Conservation (phyloP, 371 early-diverging fungal genomes). For the Mucor indicus region DNA sequence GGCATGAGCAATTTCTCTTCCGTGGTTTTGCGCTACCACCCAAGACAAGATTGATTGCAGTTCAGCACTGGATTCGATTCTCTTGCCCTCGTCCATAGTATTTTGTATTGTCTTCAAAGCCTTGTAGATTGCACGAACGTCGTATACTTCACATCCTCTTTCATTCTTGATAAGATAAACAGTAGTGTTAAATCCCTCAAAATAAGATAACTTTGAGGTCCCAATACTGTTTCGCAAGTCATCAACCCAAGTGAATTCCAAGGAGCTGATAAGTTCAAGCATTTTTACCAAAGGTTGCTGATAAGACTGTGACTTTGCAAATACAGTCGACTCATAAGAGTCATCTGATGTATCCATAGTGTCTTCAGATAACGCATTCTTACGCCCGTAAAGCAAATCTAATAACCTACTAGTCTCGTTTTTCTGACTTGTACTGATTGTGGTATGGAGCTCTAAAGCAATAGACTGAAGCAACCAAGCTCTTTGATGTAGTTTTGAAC, state of each 20-base stretch:
- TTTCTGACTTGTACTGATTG: constrained; percentile 35
- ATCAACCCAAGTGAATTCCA: constrained; percentile 57
- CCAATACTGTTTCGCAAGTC: constrained; percentile 18
- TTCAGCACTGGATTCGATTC: constrained; percentile 48
- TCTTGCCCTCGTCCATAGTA: background rate
- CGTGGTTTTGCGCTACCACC: constrained; percentile 63
- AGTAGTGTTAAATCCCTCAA: constrained; percentile 18
- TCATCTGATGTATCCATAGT: constrained; percentile 13
- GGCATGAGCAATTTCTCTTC: constrained; percentile 59
- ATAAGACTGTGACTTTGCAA: constrained; percentile 71
- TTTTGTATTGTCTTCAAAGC: constrained; percentile 16
- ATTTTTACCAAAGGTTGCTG: constrained; percentile 54
- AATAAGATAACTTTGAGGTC: constrained; percentile 9
- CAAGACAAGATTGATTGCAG: constrained; percentile 51
- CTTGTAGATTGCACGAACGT: constrained; percentile 61
- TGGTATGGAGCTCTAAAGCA: constrained; percentile 80
- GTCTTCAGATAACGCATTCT: constrained; percentile 14
- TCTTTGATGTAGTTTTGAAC: constrained; percentile 80
- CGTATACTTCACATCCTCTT: constrained; percentile 59
- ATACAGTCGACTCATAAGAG: constrained; percentile 65
- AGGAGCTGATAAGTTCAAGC: constrained; percentile 53
- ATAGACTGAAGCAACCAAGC: constrained; percentile 85
- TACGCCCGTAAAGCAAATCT: constrained; percentile 55
- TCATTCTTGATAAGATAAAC: constrained; percentile 45
- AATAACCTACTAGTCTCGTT: constrained; percentile 55